Base-by-base conservation (phyloP, 108 stramenopile species). In the Epithemia pelagica region DNA sequence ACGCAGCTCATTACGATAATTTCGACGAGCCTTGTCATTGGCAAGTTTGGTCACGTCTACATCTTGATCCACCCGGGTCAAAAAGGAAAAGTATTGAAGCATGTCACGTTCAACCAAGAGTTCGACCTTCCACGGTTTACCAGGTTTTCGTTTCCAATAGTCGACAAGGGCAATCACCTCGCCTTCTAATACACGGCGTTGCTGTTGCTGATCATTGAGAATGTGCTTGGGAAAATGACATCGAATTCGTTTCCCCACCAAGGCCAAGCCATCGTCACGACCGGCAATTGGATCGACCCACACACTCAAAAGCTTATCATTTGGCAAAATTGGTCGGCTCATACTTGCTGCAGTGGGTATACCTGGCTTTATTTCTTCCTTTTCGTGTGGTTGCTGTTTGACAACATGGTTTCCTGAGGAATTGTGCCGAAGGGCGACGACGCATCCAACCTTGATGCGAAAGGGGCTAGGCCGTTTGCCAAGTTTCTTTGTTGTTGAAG, bases 261-360 rank as follows among this genome's bases (percentile, higher is more conserved):
- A 59, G 0, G 82, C 70, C 28, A 88, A 32, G 24, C 86, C 86
- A 63, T 80, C 80, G 63, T 90, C 82, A 25, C 71, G 61, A 37
- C 83, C 89, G 27, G 78, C 73, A 21, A 61, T 55, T 7, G 89
- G 86, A 58, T 83, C 69, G 21, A 73, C 67, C 89, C 89, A 90
- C 27, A 81, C 63, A 32, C 81, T 82, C 61, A 71, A 51, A 18
- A 71, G 24, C 64, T 7, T 5, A n/a, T 21, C 18, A 53, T 25
- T 5, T 3, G 30, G 52, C 23, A 21, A 65, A 52, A 53, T 22
- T 53, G 10, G n/a, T 5, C 21, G 18, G 22, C 21, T 8, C 21
- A 32, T 62, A 32, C 30, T 32, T 19, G 31, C 8, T 62, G 20
- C 15, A 24, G 15, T 62, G 30, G 18, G 61, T 18, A 18, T 18